These are phyloP conservation scores for Knoxia roxburghii DNA, from an alignment of 257 asterid species.

Conservation along the genomic window DNA sequence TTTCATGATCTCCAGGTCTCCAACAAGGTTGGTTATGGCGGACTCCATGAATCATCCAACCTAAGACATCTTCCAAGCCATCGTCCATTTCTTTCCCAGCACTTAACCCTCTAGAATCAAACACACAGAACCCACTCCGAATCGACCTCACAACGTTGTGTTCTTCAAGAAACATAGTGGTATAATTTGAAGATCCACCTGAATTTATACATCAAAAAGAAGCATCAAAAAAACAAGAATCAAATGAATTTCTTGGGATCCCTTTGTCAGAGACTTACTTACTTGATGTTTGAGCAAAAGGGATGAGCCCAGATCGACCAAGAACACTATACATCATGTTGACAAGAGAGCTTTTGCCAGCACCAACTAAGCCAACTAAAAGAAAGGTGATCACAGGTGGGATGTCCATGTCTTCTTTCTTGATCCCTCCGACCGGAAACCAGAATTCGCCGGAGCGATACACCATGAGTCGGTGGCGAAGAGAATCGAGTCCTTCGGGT, in stretches of 20 bases:
- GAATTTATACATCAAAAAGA: neutral
- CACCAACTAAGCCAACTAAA: conserved; percentile 31
- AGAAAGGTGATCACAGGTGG: conserved; percentile 44
- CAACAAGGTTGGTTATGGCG: conserved; percentile 56
- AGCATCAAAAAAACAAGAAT: too few relatives aligned
- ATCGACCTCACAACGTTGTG: conserved; percentile 65
- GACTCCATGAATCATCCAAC: conserved; percentile 57
- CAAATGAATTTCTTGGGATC: too few relatives aligned
- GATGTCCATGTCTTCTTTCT: conserved; percentile 50
- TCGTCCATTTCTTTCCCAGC: conserved; percentile 27
- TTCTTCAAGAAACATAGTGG: conserved; percentile 62
- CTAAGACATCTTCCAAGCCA: conserved; percentile 42
- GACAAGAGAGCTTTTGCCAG: conserved; percentile 60
- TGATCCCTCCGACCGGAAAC: conserved; percentile 64
- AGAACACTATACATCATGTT: conserved; percentile 69
- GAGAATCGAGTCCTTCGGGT: conserved; percentile 46
- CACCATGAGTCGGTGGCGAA: conserved; percentile 45
- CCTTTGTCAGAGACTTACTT: too few relatives aligned
- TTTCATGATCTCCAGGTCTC: conserved; percentile 34
- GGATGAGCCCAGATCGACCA: conserved; percentile 65
- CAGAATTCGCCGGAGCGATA: conserved; percentile 66
- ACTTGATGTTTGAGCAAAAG: conserved; percentile 75
- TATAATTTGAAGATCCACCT: conserved; percentile 40
- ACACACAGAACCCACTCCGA: conserved; percentile 58
- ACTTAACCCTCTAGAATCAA: conserved; percentile 60